Evolutionary conservation across 176 grass and related monocot species (phyloP).

Genomic region (Tillandsia leiboldiana): DNA sequence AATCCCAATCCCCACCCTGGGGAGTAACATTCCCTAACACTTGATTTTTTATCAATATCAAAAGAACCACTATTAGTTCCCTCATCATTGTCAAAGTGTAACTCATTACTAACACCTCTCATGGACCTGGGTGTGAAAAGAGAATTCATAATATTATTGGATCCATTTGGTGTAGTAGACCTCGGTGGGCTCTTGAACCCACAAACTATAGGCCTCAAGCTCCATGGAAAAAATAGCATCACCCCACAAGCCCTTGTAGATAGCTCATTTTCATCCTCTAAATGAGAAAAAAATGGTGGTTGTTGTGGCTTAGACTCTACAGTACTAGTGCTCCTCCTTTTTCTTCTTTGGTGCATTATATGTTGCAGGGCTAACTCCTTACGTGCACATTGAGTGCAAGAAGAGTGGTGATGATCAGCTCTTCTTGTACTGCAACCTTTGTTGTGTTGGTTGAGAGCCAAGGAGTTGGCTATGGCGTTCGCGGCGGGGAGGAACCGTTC

Average conservation of each 20-base stretch:
- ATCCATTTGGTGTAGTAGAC: slow-evolving; percentile 6
- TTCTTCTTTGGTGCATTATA: too few species aligned
- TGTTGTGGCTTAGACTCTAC: slow-evolving; percentile 11
- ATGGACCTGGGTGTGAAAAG: slow-evolving; percentile 12
- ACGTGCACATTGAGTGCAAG: neutral
- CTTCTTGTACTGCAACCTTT: slow-evolving; percentile 13
- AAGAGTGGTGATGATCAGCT: slow-evolving; percentile 8
- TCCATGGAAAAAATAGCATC: slow-evolving; percentile 88
- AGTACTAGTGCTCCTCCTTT: neutral
- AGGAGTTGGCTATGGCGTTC: slow-evolving; percentile 26
- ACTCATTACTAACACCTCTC: slow-evolving; percentile 21
- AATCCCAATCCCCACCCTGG: slow-evolving; percentile 52
- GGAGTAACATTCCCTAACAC: slow-evolving; percentile 25
- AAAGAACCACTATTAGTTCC: slow-evolving; percentile 1
- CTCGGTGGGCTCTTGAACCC: slow-evolving; percentile 32
- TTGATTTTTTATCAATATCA: slow-evolving; percentile 27
- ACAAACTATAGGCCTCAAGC: slow-evolving; percentile 46
- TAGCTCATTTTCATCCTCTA: slow-evolving; percentile 27
- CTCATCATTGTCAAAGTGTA: slow-evolving; percentile 7
- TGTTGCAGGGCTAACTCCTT: too few species aligned
- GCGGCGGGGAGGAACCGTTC: slow-evolving; percentile 32
- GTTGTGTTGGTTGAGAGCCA: slow-evolving; percentile 15
- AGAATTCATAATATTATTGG: neutral
- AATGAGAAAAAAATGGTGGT: slow-evolving; percentile 22
- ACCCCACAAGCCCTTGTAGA: slow-evolving; percentile 59